Conservation (phyloP, 371 early-diverging fungal genomes). For the Modicella reniformis region DNA sequence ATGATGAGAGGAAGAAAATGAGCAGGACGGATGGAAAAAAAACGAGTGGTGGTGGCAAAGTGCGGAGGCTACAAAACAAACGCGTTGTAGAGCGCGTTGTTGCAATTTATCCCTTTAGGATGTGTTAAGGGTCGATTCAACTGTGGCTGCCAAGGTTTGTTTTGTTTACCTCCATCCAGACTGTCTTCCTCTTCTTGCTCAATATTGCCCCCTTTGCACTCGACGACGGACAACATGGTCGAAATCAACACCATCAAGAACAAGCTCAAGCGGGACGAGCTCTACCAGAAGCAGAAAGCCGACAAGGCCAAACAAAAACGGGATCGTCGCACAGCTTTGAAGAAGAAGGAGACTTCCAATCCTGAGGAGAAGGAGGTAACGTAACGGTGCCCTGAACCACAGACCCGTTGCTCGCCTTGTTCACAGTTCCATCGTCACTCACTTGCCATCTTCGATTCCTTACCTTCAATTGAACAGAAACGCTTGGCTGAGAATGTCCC, state of each 20-base stretch:
- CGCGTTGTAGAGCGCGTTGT: no score
- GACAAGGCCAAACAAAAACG: conserved; percentile 83
- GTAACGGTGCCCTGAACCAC: neutral
- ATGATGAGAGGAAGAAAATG: neutral
- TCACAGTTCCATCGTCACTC: neutral
- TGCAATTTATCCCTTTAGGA: no score
- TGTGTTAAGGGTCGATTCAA: no score
- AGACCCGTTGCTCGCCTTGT: neutral
- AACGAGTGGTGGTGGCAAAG: conserved; percentile 25
- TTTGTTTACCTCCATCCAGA: no score
- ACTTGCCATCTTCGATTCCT: neutral
- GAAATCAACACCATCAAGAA: conserved; percentile 70
- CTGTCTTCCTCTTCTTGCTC: neutral
- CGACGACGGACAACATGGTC: conserved; percentile 24
- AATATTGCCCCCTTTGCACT: neutral
- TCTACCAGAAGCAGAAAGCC: conserved; percentile 76
- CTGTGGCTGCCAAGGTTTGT: no score
- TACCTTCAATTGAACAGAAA: conserved; percentile 59
- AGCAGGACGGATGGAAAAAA: neutral
- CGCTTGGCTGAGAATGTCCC: conserved; percentile 91
- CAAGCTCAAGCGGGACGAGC: conserved; percentile 82
- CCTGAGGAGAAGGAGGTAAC: conserved; percentile 89
- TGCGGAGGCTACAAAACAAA: conserved; percentile 13
- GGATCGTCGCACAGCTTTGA: conserved; percentile 70
- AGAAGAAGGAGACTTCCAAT: conserved; percentile 86